Evolutionary conservation across 331 rosid genomes (phyloP), one percentile per base, ranked within the genome.

Genomic region (Malus hybrid): DNA sequence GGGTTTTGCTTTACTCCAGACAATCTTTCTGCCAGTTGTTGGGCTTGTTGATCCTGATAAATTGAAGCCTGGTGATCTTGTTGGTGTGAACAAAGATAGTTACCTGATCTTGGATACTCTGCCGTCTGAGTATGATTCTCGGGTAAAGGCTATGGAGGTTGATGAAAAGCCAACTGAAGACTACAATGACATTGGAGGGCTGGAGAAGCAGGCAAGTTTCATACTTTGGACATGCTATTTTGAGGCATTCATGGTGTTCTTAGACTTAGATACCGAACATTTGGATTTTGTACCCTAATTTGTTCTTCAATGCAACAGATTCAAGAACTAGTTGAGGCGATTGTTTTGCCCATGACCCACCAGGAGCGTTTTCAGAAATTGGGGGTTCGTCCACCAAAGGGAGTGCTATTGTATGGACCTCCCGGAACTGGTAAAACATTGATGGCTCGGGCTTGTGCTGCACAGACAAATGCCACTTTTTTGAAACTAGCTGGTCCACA

Each of bases 381-480:
- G 73, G 99, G 99, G 67, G 69, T 94, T 81, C 99, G 97, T 74
- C 99, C 97, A 26, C 99, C 99, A 22, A 94, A 94, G 88, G 99
- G 99, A 70, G 97, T 94, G 72, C 92, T 94, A 66, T 77, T 94
- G 77, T 94, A 94, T 79, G 99, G 99, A 44, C 99, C 99, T 79
- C 99, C 99, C 44, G 99, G 99, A 20, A 94, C 99, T 13, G 99
- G 99, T 53, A 94, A 94, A 88, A 94, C 99, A 15, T 88, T 94
- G 63, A 92, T 94, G 99, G 99, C 97, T 12, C 96, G 99, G 74
- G 99, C 99, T 33, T 94, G 99, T 87, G 99, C 99, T 6, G 99
- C 99, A 53, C 99, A 94, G 79, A 92, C 99, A 48, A 94, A 94
- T 82, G 99, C 99, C 66, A 94, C 99, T 74, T 94, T 94, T 82